phyloP scores from a whole-genome alignment of 768 basidiomycete species.

The Podaxis mareebaensis region DNA sequence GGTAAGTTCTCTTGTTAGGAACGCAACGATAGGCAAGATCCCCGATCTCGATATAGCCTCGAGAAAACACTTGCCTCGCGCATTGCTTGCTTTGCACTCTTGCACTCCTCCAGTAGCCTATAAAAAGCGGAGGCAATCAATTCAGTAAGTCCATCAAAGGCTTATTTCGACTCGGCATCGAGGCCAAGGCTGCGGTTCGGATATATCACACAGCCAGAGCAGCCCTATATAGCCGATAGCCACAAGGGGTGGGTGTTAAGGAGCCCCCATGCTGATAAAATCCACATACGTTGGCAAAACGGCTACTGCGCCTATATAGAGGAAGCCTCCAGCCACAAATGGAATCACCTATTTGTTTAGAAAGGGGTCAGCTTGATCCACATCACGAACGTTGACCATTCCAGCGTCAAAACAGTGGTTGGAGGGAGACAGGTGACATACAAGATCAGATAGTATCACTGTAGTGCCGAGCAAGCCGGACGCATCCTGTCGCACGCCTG shows the following conservation, averaged over 20 bases:
- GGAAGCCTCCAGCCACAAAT: slow-evolving; percentile 87
- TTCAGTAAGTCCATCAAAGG: slow-evolving; percentile 12
- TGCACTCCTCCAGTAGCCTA: slow-evolving; percentile 85
- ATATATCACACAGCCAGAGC: neutral
- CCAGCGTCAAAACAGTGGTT: slow-evolving; percentile 1
- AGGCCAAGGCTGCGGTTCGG: neutral
- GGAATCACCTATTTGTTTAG: slow-evolving; percentile 69
- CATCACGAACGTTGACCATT: slow-evolving; percentile 19
- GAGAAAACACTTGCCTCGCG: slow-evolving; percentile 65
- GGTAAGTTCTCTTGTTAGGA: slow-evolving; percentile 10
- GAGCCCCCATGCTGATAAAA: slow-evolving; percentile 2
- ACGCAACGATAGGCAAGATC: slow-evolving; percentile 6
- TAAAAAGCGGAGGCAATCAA: slow-evolving; percentile 18
- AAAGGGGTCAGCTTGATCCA: slow-evolving; percentile 20
- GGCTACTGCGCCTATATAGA: slow-evolving; percentile 92
- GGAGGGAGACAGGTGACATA: slow-evolving; percentile 38
- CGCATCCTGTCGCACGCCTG: slow-evolving; percentile 75
- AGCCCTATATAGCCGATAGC: neutral
- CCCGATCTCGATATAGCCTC: slow-evolving; percentile 14
- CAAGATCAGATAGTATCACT: slow-evolving; percentile 75
- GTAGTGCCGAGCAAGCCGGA: slow-evolving; percentile 84
- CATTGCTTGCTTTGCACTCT: slow-evolving; percentile 84
- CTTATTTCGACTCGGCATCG: neutral
- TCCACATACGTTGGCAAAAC: slow-evolving; percentile 82
- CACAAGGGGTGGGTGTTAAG: neutral